Evolutionary conservation across 805 yeast genomes (phyloP), one percentile per base, ranked within the genome.

Genomic region (Zygoascus flipseniorum): DNA sequence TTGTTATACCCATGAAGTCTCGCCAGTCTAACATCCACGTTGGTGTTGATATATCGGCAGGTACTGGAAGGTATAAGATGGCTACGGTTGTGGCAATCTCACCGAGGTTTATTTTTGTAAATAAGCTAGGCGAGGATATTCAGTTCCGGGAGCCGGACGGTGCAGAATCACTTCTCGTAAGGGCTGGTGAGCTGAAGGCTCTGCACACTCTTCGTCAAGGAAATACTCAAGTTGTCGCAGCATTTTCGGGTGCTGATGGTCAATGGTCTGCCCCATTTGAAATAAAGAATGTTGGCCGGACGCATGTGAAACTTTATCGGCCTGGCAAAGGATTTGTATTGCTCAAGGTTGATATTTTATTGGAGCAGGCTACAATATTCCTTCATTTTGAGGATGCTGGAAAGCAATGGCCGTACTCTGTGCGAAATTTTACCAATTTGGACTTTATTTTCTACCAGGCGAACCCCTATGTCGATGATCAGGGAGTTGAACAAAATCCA

Each of bases 181-280:
- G 52, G 20, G 51, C 65, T 3, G 63, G 61, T 4, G 55, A 49
- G 48, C 54, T 56, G 51, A 55, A 35, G 60, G 75, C 60, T 52
- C 72, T 42, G 52, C 77, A 85, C 64, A 81, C 78, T 26, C 71
- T 89, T 69, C 78, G 83, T 20, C 71, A 81, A 19, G 66, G 66
- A 43, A 67, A 73, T 2, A 73, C 75, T 0, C 87, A 85, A 61
- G 86, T 85, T 60, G 62, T 89, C 32, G 68, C 77, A 59, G 79
- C 84, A 50, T 81, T 83, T 55, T 65, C 78, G 6, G 84, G 82
- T 5, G 69, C 77, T 5, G 73, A 76, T 8, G 71, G 83, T 1
- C 73, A 77, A 31, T 89, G 96, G 95, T 86, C 97, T 0, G 82
- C 97, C 0, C 95, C 98, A 1, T 89, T 95, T 65, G 76, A 77